A percentile compares a stretch with the other conserved stretches of the same genome.
Conservation (phyloP, 1,284 basidiomycete species). For the Ustilago lituana region DNA sequence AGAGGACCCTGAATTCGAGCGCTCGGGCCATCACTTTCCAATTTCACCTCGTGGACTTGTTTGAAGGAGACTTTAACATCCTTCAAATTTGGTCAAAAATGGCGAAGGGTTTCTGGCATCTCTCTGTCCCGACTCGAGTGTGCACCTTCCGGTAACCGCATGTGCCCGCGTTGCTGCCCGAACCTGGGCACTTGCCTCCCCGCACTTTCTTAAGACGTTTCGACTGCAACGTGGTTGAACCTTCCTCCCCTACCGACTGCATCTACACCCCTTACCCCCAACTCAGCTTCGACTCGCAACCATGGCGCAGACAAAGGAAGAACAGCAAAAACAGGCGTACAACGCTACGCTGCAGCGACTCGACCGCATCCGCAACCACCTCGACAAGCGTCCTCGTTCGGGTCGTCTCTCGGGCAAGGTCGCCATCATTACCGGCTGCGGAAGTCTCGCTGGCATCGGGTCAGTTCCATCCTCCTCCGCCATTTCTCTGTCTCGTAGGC, state of each 20-base stretch:
- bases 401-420: conserved; percentile 80
- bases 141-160: background rate
- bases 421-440: conserved; percentile 82
- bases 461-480: conserved; percentile 2
- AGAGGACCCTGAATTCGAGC: conserved; percentile 11
- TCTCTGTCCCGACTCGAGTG: background rate
- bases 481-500: background rate
- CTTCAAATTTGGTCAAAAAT: too few relatives aligned
- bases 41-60: too few relatives aligned
- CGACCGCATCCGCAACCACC: conserved; percentile 77
- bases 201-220: background rate
- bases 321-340: conserved; percentile 46
- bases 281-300: background rate
- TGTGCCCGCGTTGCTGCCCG: too few relatives aligned
- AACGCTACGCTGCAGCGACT: conserved; percentile 69
- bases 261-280: too few relatives aligned
- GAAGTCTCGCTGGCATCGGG: conserved; percentile 62
- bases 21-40: too few relatives aligned
- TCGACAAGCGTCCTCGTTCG: conserved; percentile 73
- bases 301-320: conserved; percentile 33
- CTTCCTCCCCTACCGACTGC: background rate
- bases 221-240: background rate
- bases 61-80: too few relatives aligned
- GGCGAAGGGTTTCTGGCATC: too few relatives aligned
- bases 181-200: too few relatives aligned